A percentile compares a stretch with the other conserved stretches of the same genome.
Evolutionary conservation across 106 monocot species (phyloP).

Genomic region (Phalaenopsis equestris): DNA sequence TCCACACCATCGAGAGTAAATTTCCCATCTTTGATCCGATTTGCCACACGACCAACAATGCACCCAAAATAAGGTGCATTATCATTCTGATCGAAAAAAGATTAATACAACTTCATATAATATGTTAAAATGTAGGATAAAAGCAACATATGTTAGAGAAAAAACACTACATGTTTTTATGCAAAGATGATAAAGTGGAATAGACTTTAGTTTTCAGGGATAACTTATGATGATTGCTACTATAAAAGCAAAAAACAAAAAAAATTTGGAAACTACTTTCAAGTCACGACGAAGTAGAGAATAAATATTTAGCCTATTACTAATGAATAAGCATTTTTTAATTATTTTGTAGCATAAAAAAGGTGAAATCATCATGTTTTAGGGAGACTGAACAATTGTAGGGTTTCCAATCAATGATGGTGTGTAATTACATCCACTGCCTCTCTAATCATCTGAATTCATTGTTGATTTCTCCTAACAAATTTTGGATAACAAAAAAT

Average conservation of each 20-base stretch:
- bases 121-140: background rate
- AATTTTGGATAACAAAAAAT: too few species aligned
- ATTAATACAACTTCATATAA: background rate
- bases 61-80: conserved; percentile 55
- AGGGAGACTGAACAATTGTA: too few species aligned
- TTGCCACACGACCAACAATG: conserved; percentile 69
- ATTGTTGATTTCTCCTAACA: too few species aligned
- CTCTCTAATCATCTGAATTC: too few species aligned
- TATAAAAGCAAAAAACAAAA: background rate
- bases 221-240: too few species aligned
- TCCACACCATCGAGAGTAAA: conserved; percentile 49
- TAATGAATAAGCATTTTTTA: too few species aligned
- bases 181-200: background rate
- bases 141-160: background rate
- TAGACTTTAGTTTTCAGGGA: too few species aligned
- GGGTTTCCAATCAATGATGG: too few species aligned
- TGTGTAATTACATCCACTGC: too few species aligned
- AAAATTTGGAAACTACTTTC: background rate
- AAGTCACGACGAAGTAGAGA: background rate
- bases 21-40: conserved; percentile 56
- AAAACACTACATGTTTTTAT: background rate
- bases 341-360: too few species aligned
- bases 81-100: conserved; percentile 26
- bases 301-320: background rate
- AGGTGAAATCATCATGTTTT: too few species aligned